Evolutionary conservation across 225 moss, liverwort and hornwort species (phyloP).

Genomic region (Anthoceros angustus): DNA sequence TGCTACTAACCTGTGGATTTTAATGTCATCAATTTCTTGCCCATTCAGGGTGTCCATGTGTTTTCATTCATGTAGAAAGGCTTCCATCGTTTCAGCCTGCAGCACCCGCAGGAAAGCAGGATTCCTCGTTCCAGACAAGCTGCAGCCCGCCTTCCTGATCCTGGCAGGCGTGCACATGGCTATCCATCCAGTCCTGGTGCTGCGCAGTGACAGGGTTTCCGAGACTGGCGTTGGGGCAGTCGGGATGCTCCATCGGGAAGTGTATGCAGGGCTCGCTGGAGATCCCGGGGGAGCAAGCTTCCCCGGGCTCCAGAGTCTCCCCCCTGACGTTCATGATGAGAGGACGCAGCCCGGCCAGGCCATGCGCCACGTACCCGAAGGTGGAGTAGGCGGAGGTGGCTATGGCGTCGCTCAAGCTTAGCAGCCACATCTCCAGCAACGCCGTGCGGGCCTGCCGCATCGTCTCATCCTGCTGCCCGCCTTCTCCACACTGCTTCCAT

Average conservation of each 20-base stretch:
- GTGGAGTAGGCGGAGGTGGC: constrained; percentile 46
- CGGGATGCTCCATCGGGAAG: constrained; percentile 23
- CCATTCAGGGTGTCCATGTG: too few species aligned
- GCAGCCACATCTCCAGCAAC: constrained; percentile 61
- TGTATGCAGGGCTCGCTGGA: constrained; percentile 56
- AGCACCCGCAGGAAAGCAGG: neutral
- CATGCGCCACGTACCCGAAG: constrained; percentile 54
- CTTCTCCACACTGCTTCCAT: constrained; percentile 3
- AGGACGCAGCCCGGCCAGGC: constrained; percentile 22
- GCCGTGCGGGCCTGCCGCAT: constrained; percentile 25
- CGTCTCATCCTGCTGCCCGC: constrained; percentile 26
- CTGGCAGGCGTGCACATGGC: constrained; percentile 34
- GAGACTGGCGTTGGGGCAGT: constrained; percentile 16
- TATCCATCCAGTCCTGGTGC: constrained; percentile 46
- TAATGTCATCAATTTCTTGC: too few species aligned
- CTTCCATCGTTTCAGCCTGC: neutral
- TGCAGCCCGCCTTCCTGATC: constrained; percentile 38
- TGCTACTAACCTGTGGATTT: too few species aligned
- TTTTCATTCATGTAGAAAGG: too few species aligned
- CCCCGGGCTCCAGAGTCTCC: neutral
- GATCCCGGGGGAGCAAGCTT: constrained; percentile 20
- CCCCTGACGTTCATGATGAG: constrained; percentile 22
- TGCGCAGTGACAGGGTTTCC: constrained; percentile 5
- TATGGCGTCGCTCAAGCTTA: constrained; percentile 48
- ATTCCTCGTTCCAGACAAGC: constrained; percentile 4